Percentiles rank a stretch among this genome's conserved stretches.
These are phyloP conservation scores for Colletotrichum aenigma DNA, from an alignment of 2,329 filamentous ascomycete species.

Conservation along the genomic window DNA sequence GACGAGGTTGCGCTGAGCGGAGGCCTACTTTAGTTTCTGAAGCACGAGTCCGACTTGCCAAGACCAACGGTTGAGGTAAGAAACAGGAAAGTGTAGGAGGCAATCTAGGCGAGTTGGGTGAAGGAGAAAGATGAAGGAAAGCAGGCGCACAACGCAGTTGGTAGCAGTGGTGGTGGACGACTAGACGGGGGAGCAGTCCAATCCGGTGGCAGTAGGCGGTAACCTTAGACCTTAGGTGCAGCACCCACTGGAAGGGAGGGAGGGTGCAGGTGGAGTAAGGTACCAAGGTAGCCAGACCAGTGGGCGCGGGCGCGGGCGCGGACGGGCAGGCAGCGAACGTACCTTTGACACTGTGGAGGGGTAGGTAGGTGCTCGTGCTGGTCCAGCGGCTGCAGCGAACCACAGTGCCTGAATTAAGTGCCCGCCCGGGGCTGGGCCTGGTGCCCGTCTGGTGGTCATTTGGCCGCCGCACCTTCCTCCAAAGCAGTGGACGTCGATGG, in stretches of 20 bases:
- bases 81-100: neutral
- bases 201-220: neutral
- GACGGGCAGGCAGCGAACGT: neutral
- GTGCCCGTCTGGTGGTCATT: neutral
- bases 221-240: neutral
- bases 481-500: neutral
- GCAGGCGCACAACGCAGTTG: neutral
- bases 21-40: slow-evolving; percentile 7
- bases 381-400: neutral
- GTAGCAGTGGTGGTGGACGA: slow-evolving; percentile 2
- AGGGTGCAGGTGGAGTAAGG: neutral
- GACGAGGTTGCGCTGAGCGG: neutral
- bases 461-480: neutral
- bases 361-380: neutral
- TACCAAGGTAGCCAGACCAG: neutral
- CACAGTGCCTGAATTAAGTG: neutral
- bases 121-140: neutral
- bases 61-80: slow-evolving; percentile 1
- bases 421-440: neutral
- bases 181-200: neutral
- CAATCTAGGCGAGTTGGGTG: neutral
- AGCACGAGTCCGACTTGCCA: slow-evolving; percentile 17
- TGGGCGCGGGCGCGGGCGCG: neutral
- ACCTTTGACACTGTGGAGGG: neutral
- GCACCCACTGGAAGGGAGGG: neutral